Evolutionary conservation across 805 yeast species (phyloP).

Genomic region (Suhomyces xylopsoci): DNA sequence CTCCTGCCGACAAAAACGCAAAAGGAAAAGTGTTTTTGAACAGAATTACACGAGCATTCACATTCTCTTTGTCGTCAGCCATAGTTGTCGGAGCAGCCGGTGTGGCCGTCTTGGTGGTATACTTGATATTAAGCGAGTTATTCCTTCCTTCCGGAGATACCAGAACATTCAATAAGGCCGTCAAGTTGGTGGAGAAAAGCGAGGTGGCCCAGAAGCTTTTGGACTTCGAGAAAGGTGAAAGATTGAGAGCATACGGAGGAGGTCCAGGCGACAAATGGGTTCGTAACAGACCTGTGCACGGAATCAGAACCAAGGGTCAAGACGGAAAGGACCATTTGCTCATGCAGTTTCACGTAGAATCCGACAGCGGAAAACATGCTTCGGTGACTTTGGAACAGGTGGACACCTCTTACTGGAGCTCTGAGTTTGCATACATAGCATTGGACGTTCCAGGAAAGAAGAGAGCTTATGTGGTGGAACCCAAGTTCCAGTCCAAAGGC

Average conservation of each 20-base stretch:
- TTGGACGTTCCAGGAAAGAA: constrained; percentile 71
- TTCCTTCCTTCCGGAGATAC: constrained; percentile 91
- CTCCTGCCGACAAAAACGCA: constrained; percentile 33
- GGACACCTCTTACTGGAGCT: constrained; percentile 60
- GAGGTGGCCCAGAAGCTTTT: constrained; percentile 55
- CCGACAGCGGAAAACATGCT: constrained; percentile 58
- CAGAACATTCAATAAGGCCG: constrained; percentile 83
- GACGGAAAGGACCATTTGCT: constrained; percentile 77
- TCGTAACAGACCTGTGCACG: constrained; percentile 79
- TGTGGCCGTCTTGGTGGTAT: constrained; percentile 64
- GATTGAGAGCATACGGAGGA: constrained; percentile 84
- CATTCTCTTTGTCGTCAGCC: constrained; percentile 59
- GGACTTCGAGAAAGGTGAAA: constrained; percentile 50
- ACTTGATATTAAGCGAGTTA: constrained; percentile 73
- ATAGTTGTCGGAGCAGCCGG: constrained; percentile 69
- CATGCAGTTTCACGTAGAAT: constrained; percentile 85
- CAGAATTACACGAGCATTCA: constrained; percentile 52
- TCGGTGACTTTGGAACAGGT: constrained; percentile 78
- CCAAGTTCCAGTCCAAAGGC: constrained; percentile 46
- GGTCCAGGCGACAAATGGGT: constrained; percentile 72
- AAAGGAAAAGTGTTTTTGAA: constrained; percentile 44
- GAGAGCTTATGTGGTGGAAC: constrained; percentile 67
- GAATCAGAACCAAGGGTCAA: constrained; percentile 62
- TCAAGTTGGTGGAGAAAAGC: constrained; percentile 69
- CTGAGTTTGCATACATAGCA: constrained; percentile 69